phyloP scores from a whole-genome alignment of 2,329 filamentous ascomycete genomes.

The Cadophora sp. region DNA sequence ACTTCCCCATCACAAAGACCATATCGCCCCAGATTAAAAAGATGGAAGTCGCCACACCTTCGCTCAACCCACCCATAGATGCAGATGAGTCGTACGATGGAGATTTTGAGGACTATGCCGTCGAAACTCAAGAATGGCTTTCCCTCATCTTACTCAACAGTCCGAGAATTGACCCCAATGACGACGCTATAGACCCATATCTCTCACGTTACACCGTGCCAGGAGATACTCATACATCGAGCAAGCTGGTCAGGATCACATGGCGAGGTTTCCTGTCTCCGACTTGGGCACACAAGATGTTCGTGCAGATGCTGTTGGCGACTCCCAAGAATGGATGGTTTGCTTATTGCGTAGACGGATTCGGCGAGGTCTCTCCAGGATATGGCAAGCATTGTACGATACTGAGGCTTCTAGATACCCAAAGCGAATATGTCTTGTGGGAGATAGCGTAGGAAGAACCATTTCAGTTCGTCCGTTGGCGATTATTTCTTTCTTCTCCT shows the following conservation, averaged over 20 bases:
- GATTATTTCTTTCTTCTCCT: slow-evolving; percentile 69
- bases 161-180: slow-evolving; percentile 62
- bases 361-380: slow-evolving; percentile 53
- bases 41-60: slow-evolving; percentile 41
- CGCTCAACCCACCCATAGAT: slow-evolving; percentile 41
- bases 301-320: slow-evolving; percentile 54
- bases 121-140: slow-evolving; percentile 76
- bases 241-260: slow-evolving; percentile 56
- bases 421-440: slow-evolving; percentile 66
- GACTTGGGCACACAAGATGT: slow-evolving; percentile 56
- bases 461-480: slow-evolving; percentile 63
- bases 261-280: slow-evolving; percentile 66
- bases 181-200: slow-evolving; percentile 70
- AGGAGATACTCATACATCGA: slow-evolving; percentile 29
- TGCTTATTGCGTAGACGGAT: slow-evolving; percentile 58
- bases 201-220: slow-evolving; percentile 72
- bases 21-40: slow-evolving; percentile 42
- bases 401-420: slow-evolving; percentile 56
- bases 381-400: slow-evolving; percentile 59
- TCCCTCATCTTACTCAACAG: slow-evolving; percentile 71
- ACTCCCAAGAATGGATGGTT: slow-evolving; percentile 60
- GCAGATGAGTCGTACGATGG: slow-evolving; percentile 47
- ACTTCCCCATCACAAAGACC: slow-evolving; percentile 53
- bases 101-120: slow-evolving; percentile 67
- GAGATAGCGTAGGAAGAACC: slow-evolving; percentile 49